Percentiles rank a stretch among this genome's conserved stretches.
These are phyloP conservation scores for Vigna mungo DNA, from an alignment of 306 rosid genomes.

Conservation along the genomic window DNA sequence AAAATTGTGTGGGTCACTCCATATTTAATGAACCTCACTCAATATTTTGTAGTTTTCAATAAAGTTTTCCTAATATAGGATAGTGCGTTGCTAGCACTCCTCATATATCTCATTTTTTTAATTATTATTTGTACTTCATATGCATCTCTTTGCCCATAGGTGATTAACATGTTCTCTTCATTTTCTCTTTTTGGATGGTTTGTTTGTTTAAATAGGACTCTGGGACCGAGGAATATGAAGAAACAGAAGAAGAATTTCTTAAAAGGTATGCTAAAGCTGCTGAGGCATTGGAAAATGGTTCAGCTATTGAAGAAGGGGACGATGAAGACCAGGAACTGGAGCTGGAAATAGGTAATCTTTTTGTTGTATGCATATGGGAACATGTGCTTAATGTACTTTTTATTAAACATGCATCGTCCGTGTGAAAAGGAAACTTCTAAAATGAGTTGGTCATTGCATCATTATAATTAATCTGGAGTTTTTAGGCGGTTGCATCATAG, in stretches of 20 bases:
- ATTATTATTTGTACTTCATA: background rate
- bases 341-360: constrained; percentile 66
- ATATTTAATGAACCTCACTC: background rate
- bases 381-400: background rate
- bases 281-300: constrained; percentile 71
- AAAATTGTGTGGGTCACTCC: background rate
- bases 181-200: background rate
- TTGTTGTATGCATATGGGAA: constrained; percentile 5
- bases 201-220: constrained; percentile 66
- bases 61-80: background rate
- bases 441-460: background rate
- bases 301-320: constrained; percentile 76
- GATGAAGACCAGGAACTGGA: constrained; percentile 72
- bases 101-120: constrained; percentile 19
- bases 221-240: constrained; percentile 76
- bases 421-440: background rate
- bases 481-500: constrained; percentile 2
- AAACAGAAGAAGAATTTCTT: constrained; percentile 86
- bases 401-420: constrained; percentile 7
- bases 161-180: constrained; percentile 8
- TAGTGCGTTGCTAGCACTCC: background rate
- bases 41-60: background rate
- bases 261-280: constrained; percentile 90
- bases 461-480: constrained; percentile 3
- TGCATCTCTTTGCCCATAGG: constrained; percentile 1